These are phyloP conservation scores for Dactylellina sp. DNA, from an alignment of 2,329 filamentous ascomycete species.

Conservation along the genomic window DNA sequence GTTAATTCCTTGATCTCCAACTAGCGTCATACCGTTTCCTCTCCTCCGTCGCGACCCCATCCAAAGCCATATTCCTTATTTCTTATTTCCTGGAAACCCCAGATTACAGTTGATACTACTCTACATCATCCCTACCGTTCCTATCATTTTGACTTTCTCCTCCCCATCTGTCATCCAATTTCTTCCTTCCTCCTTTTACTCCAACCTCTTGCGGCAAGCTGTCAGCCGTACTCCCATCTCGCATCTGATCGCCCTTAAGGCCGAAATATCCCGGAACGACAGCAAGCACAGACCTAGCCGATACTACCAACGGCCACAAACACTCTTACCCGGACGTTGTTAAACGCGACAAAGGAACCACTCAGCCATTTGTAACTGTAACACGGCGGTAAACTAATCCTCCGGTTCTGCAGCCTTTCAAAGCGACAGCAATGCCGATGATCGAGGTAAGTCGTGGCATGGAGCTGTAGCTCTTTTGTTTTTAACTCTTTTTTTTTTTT, in stretches of 20 bases:
- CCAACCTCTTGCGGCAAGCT: constrained; percentile 15
- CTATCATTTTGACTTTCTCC: constrained; percentile 18
- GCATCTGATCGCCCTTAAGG: constrained; percentile 20
- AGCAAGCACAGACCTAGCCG: neutral
- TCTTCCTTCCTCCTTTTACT: neutral
- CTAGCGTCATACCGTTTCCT: constrained; percentile 21
- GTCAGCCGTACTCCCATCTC: constrained; percentile 18
- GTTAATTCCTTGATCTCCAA: constrained; percentile 2
- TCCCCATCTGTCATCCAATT: neutral
- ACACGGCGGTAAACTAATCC: constrained; percentile 31
- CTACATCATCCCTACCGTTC: neutral
- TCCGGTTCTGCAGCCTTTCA: constrained; percentile 19
- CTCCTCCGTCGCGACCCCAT: constrained; percentile 19
- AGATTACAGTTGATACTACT: neutral
- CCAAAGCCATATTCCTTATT: constrained; percentile 9
- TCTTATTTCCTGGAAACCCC: neutral
- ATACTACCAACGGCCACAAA: neutral
- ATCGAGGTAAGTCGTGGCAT: constrained; percentile 40
- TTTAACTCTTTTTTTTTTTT: neutral
- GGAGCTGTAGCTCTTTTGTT: neutral
- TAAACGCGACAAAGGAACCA: constrained; percentile 22
- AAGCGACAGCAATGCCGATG: constrained; percentile 47
- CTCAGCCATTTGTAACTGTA: constrained; percentile 3
- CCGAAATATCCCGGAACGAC: constrained; percentile 39
- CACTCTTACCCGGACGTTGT: neutral